Percentiles rank a stretch among this genome's conserved stretches.
Conservation (phyloP, 441 rosid species). For the Gossypium lobatum region DNA sequence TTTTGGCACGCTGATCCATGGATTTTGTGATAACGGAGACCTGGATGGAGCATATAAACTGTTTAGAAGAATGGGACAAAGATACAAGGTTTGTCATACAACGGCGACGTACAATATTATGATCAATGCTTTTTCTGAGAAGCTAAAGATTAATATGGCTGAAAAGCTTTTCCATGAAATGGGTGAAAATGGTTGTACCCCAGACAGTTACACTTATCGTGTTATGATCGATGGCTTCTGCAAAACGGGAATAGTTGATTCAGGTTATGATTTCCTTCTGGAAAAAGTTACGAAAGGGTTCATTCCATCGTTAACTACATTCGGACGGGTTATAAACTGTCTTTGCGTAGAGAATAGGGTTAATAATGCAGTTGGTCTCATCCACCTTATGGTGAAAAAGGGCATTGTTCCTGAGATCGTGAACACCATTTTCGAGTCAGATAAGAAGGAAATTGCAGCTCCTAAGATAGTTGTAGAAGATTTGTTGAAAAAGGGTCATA, state of each 20-base stretch:
- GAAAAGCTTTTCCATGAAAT: constrained; percentile 67
- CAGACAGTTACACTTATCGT: constrained; percentile 69
- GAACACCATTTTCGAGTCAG: constrained; percentile 61
- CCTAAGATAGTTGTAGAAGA: constrained; percentile 90
- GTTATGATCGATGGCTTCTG: constrained; percentile 83
- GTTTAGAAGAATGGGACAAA: constrained; percentile 53
- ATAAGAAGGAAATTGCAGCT: constrained; percentile 76
- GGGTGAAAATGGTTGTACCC: constrained; percentile 46
- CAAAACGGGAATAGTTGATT: constrained; percentile 58
- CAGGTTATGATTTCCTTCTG: constrained; percentile 51
- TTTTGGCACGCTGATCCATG: constrained; percentile 62
- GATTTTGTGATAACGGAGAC: constrained; percentile 59
- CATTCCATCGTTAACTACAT: constrained; percentile 59
- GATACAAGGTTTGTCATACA: constrained; percentile 44
- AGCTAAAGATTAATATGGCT: constrained; percentile 55
- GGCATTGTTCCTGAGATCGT: constrained; percentile 79
- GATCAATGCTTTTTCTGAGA: constrained; percentile 62
- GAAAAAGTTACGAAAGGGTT: constrained; percentile 57
- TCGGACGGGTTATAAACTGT: constrained; percentile 81
- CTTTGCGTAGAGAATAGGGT: constrained; percentile 69
- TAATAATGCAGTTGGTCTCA: constrained; percentile 62
- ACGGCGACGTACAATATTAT: constrained; percentile 70
- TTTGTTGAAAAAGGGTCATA: constrained; percentile 69
- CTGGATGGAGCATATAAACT: constrained; percentile 59
- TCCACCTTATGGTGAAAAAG: constrained; percentile 61